These are phyloP conservation scores for Yueomyces sinensis DNA, from an alignment of 805 yeast species.

Conservation along the genomic window DNA sequence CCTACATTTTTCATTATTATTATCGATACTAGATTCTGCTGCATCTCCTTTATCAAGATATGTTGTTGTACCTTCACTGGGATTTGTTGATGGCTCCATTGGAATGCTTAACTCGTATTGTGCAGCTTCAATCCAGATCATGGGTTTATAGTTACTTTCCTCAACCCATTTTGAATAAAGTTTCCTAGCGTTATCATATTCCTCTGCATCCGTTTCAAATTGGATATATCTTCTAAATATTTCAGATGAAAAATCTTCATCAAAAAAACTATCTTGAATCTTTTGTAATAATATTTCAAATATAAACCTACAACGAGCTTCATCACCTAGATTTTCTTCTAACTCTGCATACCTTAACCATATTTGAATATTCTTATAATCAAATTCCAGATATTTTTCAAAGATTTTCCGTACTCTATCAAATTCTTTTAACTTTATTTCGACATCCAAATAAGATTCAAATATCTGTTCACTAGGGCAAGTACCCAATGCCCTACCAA, in stretches of 20 bases:
- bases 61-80: too few species aligned
- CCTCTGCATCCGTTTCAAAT: constrained; percentile 45
- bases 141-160: constrained; percentile 22
- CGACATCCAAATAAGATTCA: constrained; percentile 53
- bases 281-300: constrained; percentile 35
- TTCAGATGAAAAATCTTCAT: constrained; percentile 6
- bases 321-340: constrained; percentile 57
- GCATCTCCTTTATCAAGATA: constrained; percentile 35
- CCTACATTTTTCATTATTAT: constrained; percentile 40
- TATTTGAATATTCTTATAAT: constrained; percentile 16
- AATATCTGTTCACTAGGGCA: constrained; percentile 49
- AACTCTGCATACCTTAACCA: constrained; percentile 59
- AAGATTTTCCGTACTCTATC: constrained; percentile 66
- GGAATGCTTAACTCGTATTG: constrained; percentile 59
- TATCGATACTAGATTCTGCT: constrained; percentile 35
- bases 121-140: constrained; percentile 54
- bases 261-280: constrained; percentile 11
- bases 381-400: constrained; percentile 36
- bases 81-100: too few species aligned
- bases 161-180: constrained; percentile 31
- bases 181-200: constrained; percentile 41
- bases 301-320: constrained; percentile 52
- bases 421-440: constrained; percentile 57
- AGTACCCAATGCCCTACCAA: constrained; percentile 63
- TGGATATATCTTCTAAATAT: constrained; percentile 35